Percentiles rank a stretch among this genome's conserved stretches.
phyloP scores from a whole-genome alignment of 2,329 filamentous ascomycete species.

The Ceratocystis diversiconidia region DNA sequence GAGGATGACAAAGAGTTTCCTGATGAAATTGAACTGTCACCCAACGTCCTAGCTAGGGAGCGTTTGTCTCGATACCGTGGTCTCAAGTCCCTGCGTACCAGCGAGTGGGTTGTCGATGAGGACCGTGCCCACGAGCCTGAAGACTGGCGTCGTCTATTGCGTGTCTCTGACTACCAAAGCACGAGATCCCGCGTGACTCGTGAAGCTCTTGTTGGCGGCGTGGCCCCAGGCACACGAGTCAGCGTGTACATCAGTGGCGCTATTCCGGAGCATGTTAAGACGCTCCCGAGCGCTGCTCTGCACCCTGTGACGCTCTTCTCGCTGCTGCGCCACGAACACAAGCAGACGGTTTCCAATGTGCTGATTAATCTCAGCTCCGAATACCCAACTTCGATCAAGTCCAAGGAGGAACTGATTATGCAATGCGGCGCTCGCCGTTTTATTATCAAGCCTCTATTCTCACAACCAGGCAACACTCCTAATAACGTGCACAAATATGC shows the following conservation, averaged over 20 bases:
- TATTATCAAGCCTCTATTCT: conserved; percentile 81
- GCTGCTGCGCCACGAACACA: conserved; percentile 85
- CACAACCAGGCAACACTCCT: conserved; percentile 72
- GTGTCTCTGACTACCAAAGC: conserved; percentile 78
- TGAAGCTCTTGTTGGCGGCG: conserved; percentile 79
- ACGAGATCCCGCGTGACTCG: conserved; percentile 61
- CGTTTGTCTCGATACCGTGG: conserved; percentile 76
- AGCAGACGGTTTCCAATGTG: conserved; percentile 78
- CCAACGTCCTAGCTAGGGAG: conserved; percentile 73
- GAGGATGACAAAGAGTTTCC: conserved; percentile 91
- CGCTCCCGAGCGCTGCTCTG: conserved; percentile 33
- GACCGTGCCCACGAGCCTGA: conserved; percentile 77
- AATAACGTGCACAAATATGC: conserved; percentile 98
- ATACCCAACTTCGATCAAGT: conserved; percentile 61
- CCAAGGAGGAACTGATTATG: conserved; percentile 82
- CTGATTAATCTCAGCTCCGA: conserved; percentile 76
- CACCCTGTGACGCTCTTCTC: conserved; percentile 66
- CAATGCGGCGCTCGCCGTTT: conserved; percentile 83
- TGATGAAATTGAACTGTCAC: conserved; percentile 89
- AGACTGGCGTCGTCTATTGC: conserved; percentile 75
- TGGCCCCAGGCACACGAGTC: conserved; percentile 70
- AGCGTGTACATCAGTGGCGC: conserved; percentile 55
- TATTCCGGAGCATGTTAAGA: conserved; percentile 30
- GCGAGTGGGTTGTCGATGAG: conserved; percentile 77
- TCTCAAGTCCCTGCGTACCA: conserved; percentile 78